Percentiles rank a stretch among this genome's conserved stretches.
phyloP scores from a whole-genome alignment of 306 rosid genomes.

The Prunus mongolica region DNA sequence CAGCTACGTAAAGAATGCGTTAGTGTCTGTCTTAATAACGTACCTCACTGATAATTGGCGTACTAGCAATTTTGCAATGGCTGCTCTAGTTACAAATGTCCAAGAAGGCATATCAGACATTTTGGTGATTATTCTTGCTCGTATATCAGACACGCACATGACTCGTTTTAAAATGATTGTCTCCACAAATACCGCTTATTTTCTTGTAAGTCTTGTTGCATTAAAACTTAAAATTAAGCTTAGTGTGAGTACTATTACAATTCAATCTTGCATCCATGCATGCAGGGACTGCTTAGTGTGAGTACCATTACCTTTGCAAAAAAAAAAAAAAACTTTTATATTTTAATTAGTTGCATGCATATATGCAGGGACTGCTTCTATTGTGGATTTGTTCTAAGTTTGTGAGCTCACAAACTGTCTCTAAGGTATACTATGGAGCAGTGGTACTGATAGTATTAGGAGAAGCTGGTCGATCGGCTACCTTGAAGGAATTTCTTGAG shows the following conservation, averaged over 20 bases:
- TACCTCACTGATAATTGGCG: background rate
- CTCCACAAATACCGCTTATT: background rate
- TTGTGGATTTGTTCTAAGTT: background rate
- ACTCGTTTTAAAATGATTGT: background rate
- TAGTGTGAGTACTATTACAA: too few species aligned
- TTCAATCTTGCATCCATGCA: too few species aligned
- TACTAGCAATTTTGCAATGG: background rate
- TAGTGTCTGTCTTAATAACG: background rate
- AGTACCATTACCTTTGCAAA: too few species aligned
- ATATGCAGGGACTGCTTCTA: background rate
- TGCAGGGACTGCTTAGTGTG: too few species aligned
- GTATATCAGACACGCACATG: background rate
- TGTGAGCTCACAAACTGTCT: too few species aligned
- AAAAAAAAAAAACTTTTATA: too few species aligned
- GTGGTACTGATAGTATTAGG: background rate
- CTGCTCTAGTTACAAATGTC: background rate
- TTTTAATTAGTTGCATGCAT: too few species aligned
- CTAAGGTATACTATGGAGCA: background rate
- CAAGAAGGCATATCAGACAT: background rate
- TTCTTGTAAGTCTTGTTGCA: background rate
- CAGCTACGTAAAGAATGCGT: background rate
- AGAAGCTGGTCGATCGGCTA: background rate
- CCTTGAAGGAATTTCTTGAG: background rate
- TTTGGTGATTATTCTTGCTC: background rate
- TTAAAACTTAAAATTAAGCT: too few species aligned